These are phyloP conservation scores for Colletotrichum lupini DNA, from an alignment of 2,329 filamentous ascomycete species.

Conservation along the genomic window DNA sequence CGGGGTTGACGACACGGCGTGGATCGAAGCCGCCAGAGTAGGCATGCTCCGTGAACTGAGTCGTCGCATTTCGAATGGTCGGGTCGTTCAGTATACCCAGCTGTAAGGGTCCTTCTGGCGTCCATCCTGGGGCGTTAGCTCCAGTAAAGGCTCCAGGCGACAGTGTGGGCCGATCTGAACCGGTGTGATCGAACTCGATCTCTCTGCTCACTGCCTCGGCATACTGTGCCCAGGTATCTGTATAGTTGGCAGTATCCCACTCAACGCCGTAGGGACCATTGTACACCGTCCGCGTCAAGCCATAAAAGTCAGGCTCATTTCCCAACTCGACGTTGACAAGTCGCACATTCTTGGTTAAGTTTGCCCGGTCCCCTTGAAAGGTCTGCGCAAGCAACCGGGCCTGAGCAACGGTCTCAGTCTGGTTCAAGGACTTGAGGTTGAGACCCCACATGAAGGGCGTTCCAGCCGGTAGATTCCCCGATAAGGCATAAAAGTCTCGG, in stretches of 20 bases:
- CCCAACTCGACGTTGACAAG: conserved; percentile 2
- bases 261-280: not conserved
- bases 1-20: not conserved
- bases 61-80: not conserved
- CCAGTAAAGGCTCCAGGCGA: not conserved
- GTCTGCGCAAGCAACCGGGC: not conserved
- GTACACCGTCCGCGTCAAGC: not conserved
- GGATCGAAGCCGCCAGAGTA: conserved; percentile 2
- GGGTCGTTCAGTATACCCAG: not conserved
- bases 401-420: not conserved
- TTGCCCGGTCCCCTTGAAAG: not conserved
- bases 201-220: not conserved
- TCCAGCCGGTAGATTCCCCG: not conserved
- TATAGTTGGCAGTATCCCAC: conserved; percentile 4
- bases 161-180: not conserved
- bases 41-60: not conserved
- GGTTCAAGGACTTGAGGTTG: conserved; percentile 3
- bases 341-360: not conserved
- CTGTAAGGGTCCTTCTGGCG: not conserved
- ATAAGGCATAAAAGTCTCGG: conserved; percentile 4
- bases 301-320: conserved; percentile 14
- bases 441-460: conserved; percentile 9
- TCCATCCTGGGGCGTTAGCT: not conserved
- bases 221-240: not conserved
- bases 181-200: not conserved